Evolutionary conservation across 2,329 filamentous ascomycete species (phyloP).

Genomic region (Hortaea werneckii): DNA sequence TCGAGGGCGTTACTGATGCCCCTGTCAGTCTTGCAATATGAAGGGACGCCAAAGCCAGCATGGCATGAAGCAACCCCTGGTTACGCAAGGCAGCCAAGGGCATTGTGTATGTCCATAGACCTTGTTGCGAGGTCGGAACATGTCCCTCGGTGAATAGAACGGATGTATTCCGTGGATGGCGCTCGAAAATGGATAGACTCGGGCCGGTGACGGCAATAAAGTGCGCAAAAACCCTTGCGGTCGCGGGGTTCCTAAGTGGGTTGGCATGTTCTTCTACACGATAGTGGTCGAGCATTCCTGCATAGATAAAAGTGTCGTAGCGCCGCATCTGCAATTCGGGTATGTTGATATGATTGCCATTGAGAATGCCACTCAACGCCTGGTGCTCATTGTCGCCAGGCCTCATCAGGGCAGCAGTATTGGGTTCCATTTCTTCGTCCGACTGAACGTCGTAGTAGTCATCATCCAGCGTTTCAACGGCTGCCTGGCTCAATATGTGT

Average conservation of each 20-base stretch:
- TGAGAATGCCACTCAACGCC: slow-evolving; percentile 17
- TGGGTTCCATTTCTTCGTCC: slow-evolving; percentile 33
- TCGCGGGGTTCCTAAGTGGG: slow-evolving; percentile 70
- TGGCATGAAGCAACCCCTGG: slow-evolving; percentile 80
- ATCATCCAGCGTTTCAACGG: slow-evolving; percentile 38
- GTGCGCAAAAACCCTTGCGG: slow-evolving; percentile 77
- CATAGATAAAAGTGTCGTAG: slow-evolving; percentile 39
- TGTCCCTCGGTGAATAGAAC: slow-evolving; percentile 53
- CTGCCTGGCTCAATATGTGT: slow-evolving; percentile 26
- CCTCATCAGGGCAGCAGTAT: slow-evolving; percentile 8
- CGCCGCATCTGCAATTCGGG: slow-evolving; percentile 24
- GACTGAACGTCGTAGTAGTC: slow-evolving; percentile 41
- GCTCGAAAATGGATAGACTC: slow-evolving; percentile 76
- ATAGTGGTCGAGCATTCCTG: slow-evolving; percentile 37
- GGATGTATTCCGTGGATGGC: slow-evolving; percentile 64
- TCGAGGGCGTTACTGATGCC: slow-evolving; percentile 64
- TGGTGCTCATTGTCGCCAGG: slow-evolving; percentile 12
- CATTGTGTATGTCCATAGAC: slow-evolving; percentile 62
- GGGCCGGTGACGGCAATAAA: slow-evolving; percentile 85
- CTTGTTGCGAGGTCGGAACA: slow-evolving; percentile 52
- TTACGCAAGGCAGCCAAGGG: slow-evolving; percentile 75
- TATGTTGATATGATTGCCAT: slow-evolving; percentile 18
- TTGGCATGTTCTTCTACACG: slow-evolving; percentile 38
- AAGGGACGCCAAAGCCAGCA: slow-evolving; percentile 74
- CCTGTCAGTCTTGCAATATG: slow-evolving; percentile 78